Evolutionary conservation across 371 early-diverging fungal genomes (phyloP).

Genomic region (Lichtheimia ramosa): DNA sequence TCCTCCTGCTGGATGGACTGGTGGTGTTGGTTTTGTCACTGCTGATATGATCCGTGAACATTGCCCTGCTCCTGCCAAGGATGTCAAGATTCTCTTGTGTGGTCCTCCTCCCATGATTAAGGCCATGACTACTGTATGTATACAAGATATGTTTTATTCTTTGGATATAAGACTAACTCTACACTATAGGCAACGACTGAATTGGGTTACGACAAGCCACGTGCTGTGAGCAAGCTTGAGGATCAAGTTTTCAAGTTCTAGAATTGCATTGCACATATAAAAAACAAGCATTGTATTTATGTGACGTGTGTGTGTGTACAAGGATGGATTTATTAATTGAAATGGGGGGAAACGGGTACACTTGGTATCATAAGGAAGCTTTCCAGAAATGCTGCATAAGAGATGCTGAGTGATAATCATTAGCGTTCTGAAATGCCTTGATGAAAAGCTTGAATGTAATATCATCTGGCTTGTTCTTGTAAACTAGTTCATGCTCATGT

Average conservation of each 20-base stretch:
- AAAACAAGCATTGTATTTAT: neutral
- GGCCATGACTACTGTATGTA: slow-evolving; percentile 70
- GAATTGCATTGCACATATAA: slow-evolving; percentile 3
- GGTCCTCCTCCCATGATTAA: slow-evolving; percentile 95
- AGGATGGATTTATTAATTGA: neutral
- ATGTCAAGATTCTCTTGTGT: slow-evolving; percentile 90
- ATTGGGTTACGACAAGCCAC: slow-evolving; percentile 76
- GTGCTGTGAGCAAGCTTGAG: slow-evolving; percentile 80
- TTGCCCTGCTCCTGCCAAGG: slow-evolving; percentile 75
- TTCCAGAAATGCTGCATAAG: slow-evolving; percentile 9
- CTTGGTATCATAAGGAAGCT: slow-evolving; percentile 10
- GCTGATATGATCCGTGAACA: slow-evolving; percentile 76
- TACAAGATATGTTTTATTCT: too few species aligned
- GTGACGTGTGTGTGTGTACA: neutral
- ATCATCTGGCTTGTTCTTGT: slow-evolving; percentile 20
- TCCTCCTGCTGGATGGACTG: slow-evolving; percentile 82
- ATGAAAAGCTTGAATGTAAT: slow-evolving; percentile 38
- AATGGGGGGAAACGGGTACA: slow-evolving; percentile 3
- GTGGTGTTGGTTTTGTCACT: slow-evolving; percentile 86
- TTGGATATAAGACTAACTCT: too few species aligned
- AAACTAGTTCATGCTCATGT: neutral
- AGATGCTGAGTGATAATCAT: slow-evolving; percentile 28
- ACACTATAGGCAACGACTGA: slow-evolving; percentile 57
- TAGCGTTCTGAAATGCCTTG: slow-evolving; percentile 32
- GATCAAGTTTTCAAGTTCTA: slow-evolving; percentile 93